Evolutionary conservation across 2,329 filamentous ascomycete genomes (phyloP), one percentile per base, ranked within the genome.

Genomic region (Apiospora marii): DNA sequence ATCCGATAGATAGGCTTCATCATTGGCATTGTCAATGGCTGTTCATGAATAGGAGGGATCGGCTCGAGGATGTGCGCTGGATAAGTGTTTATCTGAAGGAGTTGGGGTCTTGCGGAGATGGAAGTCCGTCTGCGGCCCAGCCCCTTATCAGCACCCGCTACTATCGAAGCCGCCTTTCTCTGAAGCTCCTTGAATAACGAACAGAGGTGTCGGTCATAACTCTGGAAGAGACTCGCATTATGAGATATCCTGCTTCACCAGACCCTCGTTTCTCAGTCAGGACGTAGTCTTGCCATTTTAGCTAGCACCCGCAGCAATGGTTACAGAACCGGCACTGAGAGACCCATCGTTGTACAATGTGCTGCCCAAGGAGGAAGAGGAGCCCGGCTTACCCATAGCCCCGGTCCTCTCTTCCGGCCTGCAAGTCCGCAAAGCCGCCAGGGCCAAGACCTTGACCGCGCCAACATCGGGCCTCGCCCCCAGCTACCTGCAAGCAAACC

Each of bases 401-500:
- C 19, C 34, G 30, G n/a, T 41, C 34, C 19, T 24, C 5, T n/a
- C 30, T 64, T 64, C 58, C 41, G 58, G 58, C 30, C 34, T 41
- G 12, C 8, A 61, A 24, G 58, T 64, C 30, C 86, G 84, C 72
- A 82, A 85, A 44, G 85, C 81, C 53, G 84, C 83, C 76, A 86
- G 84, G 73, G 77, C 78, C 64, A 83, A 83, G 74, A 75, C 76
- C 22, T 78, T 86, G 49, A 83, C 81, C 64, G 80, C 80, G 46
- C 81, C 82, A 27, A 92, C 89, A 0, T 85, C 88, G 0, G 88
- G 89, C 16, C 81, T 90, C 1, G 87, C 89, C 2, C 87, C 87
- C 0, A 84, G 83, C 16, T 85, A 87, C 76, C 81, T 92, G 19
- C 90, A 92, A 83, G 89, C 90, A 51, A 92, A 92, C 75, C 83